Base-by-base conservation (phyloP, 192 early-diverging fungal genomes). In the Coemansia sp. region DNA sequence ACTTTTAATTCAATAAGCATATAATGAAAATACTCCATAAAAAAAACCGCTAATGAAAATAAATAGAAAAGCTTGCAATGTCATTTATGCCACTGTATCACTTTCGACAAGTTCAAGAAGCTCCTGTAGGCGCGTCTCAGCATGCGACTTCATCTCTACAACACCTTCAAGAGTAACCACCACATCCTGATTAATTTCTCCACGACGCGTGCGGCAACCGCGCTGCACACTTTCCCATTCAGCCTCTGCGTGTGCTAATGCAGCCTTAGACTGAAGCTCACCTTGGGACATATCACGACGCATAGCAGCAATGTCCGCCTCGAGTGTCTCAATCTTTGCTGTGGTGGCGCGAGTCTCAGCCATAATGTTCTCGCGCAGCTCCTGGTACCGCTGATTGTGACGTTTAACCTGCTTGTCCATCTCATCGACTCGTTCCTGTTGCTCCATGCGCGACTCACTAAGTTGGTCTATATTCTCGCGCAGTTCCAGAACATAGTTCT, bases 151-250 rank as follows among this genome's bases (percentile, higher is more conserved):
- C 72, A 75, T 78, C 63, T 78, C 75, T 57, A 78, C 59, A 0
- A 63, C 71, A 27, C 78, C 76, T 36, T 83, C 80, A 3, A 83
- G 61, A 22, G 70, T 64, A 6, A 68, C 61, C 17, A 83, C 76
- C 5, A 83, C 71, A 32, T 78, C 76, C 36, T 83, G 72, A 42
- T 66, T 71, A 14, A 83, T 71, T 60, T 83, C 80, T 0, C 66
- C 67, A 10, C 80, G 67, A 7, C 80, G 80, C 71, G 72, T 23
- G 23, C 76, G 65, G 24, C 76, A 78, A 0, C 80, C 80, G 33
- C 75, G 80, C 75, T 75, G 75, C 7, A 83, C 80, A 57, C 75
- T 83, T 51, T 83, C 76, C 72, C 71, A 72, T 59, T 83, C 80
- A 11, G 80, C 68, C 53, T 75, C 80, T 1, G 72, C 65, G 56